phyloP scores from a whole-genome alignment of 2,329 filamentous ascomycete species.

The Coniella vitis region DNA sequence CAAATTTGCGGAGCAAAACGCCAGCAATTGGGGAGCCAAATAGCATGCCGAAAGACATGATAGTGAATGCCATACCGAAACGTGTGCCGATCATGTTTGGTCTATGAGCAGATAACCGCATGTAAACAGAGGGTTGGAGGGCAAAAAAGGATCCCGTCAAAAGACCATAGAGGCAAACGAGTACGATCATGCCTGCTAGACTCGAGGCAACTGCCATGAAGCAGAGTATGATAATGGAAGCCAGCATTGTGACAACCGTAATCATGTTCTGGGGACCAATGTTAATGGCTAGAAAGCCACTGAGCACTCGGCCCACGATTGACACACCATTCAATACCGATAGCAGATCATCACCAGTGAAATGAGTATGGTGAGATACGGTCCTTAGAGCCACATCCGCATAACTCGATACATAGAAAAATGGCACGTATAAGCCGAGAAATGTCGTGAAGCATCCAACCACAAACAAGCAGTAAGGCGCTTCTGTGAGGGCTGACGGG shows the following conservation, averaged over 20 bases:
- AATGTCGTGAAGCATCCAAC: slow-evolving; percentile 13
- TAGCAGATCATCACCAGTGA: slow-evolving; percentile 9
- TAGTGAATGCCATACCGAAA: slow-evolving; percentile 8
- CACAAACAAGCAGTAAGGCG: slow-evolving; percentile 13
- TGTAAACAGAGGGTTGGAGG: slow-evolving; percentile 5
- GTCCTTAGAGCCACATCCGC: not conserved
- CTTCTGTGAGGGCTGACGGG: slow-evolving; percentile 12
- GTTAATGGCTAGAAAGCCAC: not conserved
- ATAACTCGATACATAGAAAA: slow-evolving; percentile 18
- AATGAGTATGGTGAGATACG: slow-evolving; percentile 4
- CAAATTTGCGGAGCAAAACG: not conserved
- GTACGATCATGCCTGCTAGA: not conserved
- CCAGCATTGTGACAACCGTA: not conserved
- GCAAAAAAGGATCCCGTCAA: slow-evolving; percentile 5
- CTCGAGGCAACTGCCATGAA: not conserved
- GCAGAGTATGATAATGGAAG: not conserved
- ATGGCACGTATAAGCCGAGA: slow-evolving; percentile 18
- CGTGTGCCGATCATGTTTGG: slow-evolving; percentile 4
- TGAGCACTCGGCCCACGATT: not conserved
- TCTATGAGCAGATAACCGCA: not conserved
- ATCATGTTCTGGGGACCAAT: slow-evolving; percentile 9
- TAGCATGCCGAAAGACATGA: slow-evolving; percentile 6
- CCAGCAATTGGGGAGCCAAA: slow-evolving; percentile 4
- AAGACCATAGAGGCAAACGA: slow-evolving; percentile 1
- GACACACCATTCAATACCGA: slow-evolving; percentile 17